Conservation (phyloP, 177 flowering plant species). For the Vitis hybrid region DNA sequence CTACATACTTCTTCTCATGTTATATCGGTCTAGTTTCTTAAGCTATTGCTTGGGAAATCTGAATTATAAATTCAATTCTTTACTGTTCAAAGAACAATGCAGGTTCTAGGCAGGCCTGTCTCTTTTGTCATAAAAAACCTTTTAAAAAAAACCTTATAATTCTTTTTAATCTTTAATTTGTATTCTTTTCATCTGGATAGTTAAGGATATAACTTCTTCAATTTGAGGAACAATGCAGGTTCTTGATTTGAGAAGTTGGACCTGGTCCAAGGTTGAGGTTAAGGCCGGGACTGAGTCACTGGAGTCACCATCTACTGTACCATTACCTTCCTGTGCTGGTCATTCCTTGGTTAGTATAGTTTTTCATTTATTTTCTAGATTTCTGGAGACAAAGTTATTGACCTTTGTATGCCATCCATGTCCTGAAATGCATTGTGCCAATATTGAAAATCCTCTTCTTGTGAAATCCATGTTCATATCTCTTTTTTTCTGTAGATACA, state of each 20-base stretch:
- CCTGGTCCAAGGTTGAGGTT: conserved; percentile 82
- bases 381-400: background rate
- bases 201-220: background rate
- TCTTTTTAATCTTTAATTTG: too few species aligned
- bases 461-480: background rate
- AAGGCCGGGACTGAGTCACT: conserved; percentile 44
- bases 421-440: background rate
- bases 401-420: background rate
- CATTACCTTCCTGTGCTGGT: conserved; percentile 80
- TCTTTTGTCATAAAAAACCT: too few species aligned
- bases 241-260: conserved; percentile 85
- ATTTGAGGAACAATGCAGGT: conserved; percentile 49
- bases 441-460: background rate
- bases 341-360: conserved; percentile 83
- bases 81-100: too few species aligned
- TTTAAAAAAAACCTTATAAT: too few species aligned
- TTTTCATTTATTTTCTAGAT: background rate
- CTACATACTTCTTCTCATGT: too few species aligned
- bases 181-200: background rate
- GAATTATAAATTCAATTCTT: too few species aligned
- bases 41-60: too few species aligned
- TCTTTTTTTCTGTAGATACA: conserved; percentile 51
- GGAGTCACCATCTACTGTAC: conserved; percentile 48
- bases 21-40: too few species aligned
- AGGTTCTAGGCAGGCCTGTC: too few species aligned